A percentile compares a stretch with the other conserved stretches of the same genome.
These are phyloP conservation scores for Typha latifolia DNA, from an alignment of 176 grass and related monocot species.

Conservation along the genomic window DNA sequence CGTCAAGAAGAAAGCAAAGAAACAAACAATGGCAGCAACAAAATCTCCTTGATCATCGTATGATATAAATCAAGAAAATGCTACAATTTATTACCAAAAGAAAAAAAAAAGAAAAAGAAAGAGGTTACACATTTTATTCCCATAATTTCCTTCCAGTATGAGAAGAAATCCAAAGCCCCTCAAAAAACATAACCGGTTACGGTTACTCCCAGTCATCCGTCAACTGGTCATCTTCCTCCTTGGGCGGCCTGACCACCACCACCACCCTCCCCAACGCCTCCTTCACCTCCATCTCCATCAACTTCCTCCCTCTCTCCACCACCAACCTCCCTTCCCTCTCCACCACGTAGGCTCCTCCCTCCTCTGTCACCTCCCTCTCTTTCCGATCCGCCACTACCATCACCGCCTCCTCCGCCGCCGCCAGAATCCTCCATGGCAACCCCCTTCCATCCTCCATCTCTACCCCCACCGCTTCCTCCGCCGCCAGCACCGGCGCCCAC, in stretches of 20 bases:
- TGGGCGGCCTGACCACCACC: conserved; percentile 60
- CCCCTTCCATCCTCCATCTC: conserved; percentile 54
- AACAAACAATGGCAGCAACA: too few relatives aligned
- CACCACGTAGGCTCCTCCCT: conserved; percentile 47
- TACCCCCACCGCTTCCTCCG: conserved; percentile 47
- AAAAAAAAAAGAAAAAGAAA: too few relatives aligned
- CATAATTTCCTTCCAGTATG: conserved; percentile 3
- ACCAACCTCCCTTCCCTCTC: conserved; percentile 51
- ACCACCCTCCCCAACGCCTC: conserved; percentile 36
- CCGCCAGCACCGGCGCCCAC: conserved; percentile 50
- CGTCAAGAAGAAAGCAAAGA: too few relatives aligned
- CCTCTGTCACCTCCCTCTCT: conserved; percentile 31
- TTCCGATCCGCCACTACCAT: conserved; percentile 46
- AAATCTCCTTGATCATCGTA: too few relatives aligned
- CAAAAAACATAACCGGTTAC: conserved; percentile 11
- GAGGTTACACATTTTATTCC: too few relatives aligned
- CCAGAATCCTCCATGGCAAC: conserved; percentile 34
- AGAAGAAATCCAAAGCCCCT: conserved; percentile 11
- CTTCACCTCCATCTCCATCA: conserved; percentile 30
- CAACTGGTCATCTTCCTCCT: conserved; percentile 46
- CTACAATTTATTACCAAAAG: too few relatives aligned
- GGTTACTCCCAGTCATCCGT: conserved; percentile 60
- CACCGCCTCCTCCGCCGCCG: conserved; percentile 32
- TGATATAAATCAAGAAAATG: too few relatives aligned
- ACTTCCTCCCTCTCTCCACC: conserved; percentile 53